Evolutionary conservation across 345 rosid species (phyloP), one percentile per base, ranked within the genome.

Genomic region (Bruguiera gymnorhiza): DNA sequence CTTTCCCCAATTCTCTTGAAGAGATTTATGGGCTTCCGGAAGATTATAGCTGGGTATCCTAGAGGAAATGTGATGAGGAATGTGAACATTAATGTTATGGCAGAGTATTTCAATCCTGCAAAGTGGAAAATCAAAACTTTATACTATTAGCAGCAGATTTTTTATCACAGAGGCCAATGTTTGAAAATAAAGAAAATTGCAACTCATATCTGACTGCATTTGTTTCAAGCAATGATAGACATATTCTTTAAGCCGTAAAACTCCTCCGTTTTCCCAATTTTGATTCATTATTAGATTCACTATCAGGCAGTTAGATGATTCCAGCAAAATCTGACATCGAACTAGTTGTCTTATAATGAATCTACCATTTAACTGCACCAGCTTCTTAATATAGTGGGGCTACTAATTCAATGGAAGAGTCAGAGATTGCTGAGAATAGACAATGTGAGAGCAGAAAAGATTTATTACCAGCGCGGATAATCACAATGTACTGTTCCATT

Each of bases 1-100:
- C 97, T 86, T 86, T 67, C 98, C 97, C 97, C 98, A 94, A 55
- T 91, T 89, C 83, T 87, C 83, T 81, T 87, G 95, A 73, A 91
- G 82, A 65, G 96, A 89, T 55, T 80, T 70, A 34, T 87, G 93
- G 73, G 97, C 95, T 58, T 84, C 86, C 21, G 81, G 86, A 57
- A 94, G 86, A 71, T 89, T 91, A 76, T 91, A 94, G 73, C 96
- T 91, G 0, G 98, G 92, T 82, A 94, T 94, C 76, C 90, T 87
- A 6, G 97, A 72, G 62, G 91, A 88, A 58, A 89, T 66, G 43
- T 89, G 97, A 73, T 91, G 98, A 0, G 96, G 87, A 27, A 91
- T 84, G 80, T 94, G 98, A 20, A 94, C 93, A 58, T 86, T 94
- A 59, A 94, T 94, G 67, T 87, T 80, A 73, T 88, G 96, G 80